Evolutionary conservation across 257 asterid genomes (phyloP).

Genomic region (Gentiana macrophylla): DNA sequence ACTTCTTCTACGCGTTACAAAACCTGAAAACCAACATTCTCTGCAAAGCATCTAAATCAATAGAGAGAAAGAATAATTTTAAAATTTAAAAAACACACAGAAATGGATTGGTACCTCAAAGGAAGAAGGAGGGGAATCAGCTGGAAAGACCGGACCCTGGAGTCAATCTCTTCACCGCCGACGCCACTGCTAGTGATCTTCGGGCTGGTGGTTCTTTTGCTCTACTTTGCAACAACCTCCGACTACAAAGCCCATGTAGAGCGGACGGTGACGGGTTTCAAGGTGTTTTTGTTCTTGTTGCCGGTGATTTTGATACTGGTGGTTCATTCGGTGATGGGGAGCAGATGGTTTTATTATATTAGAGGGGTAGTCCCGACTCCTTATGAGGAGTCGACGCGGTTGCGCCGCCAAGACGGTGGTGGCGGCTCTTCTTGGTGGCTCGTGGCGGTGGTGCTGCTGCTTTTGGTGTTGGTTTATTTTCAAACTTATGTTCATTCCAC

Average conservation of each 20-base stretch:
- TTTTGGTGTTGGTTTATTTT: slow-evolving; percentile 39
- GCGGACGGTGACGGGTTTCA: slow-evolving; percentile 27
- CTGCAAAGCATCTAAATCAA: background rate
- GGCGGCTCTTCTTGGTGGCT: slow-evolving; percentile 34
- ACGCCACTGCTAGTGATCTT: slow-evolving; percentile 42
- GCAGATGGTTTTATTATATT: slow-evolving; percentile 32
- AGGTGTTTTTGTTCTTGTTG: slow-evolving; percentile 23
- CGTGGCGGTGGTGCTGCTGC: slow-evolving; percentile 28
- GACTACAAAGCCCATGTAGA: slow-evolving; percentile 28
- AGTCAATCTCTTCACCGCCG: slow-evolving; percentile 57
- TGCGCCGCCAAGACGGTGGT: slow-evolving; percentile 15
- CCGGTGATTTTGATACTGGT: slow-evolving; percentile 32
- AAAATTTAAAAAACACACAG: background rate
- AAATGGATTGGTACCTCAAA: slow-evolving; percentile 40
- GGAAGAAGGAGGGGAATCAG: slow-evolving; percentile 47
- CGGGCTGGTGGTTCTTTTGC: slow-evolving; percentile 31
- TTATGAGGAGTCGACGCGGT: background rate
- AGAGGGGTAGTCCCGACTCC: slow-evolving; percentile 22
- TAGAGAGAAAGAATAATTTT: background rate
- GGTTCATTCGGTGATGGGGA: slow-evolving; percentile 22
- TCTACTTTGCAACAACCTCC: slow-evolving; percentile 28
- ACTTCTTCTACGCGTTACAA: no score
- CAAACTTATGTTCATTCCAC: slow-evolving; percentile 36
- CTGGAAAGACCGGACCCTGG: slow-evolving; percentile 58
- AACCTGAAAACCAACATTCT: no score